phyloP scores from a whole-genome alignment of 371 early-diverging fungal genomes.

The Mucor lusitanicus region DNA sequence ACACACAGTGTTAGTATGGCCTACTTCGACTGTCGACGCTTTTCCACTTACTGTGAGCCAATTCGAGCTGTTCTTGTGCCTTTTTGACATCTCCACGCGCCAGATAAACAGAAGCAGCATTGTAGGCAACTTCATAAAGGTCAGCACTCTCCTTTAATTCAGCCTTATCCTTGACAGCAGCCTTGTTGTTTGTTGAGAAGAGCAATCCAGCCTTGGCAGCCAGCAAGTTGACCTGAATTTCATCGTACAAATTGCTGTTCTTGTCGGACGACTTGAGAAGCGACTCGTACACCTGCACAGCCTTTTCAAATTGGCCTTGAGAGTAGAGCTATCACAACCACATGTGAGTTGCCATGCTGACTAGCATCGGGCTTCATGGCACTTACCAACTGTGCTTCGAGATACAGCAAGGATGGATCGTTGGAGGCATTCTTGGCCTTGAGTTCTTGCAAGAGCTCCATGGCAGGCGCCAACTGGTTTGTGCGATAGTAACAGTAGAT shows the following conservation, averaged over 20 bases:
- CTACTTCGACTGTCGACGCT: not conserved
- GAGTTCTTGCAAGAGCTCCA: conserved; percentile 47
- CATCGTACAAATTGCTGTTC: conserved; percentile 32
- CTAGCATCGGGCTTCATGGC: not conserved
- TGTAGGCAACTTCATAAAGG: conserved; percentile 73
- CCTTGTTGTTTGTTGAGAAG: conserved; percentile 34
- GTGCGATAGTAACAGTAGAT: conserved; percentile 78
- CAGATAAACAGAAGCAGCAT: conserved; percentile 65
- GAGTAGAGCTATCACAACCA: conserved; percentile 42
- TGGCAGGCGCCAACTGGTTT: conserved; percentile 60
- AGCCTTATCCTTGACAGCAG: conserved; percentile 20
- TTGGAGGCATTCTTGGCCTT: conserved; percentile 27
- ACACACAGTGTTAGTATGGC: not conserved
- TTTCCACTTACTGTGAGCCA: conserved; percentile 55
- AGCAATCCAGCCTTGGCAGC: conserved; percentile 69
- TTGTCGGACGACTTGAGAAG: conserved; percentile 48
- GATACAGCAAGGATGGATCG: conserved; percentile 44
- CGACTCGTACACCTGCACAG: conserved; percentile 49
- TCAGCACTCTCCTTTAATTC: conserved; percentile 23
- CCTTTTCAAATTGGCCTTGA: conserved; percentile 43
- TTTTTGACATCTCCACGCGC: conserved; percentile 54
- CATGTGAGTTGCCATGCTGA: not conserved
- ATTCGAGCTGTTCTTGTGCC: conserved; percentile 59
- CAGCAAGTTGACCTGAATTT: conserved; percentile 58
- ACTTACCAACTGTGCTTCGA: conserved; percentile 74